Percentiles rank a stretch among this genome's conserved stretches.
These are phyloP conservation scores for Thuidium tamariscinum DNA, from an alignment of 225 moss, liverwort and hornwort species.

Conservation along the genomic window DNA sequence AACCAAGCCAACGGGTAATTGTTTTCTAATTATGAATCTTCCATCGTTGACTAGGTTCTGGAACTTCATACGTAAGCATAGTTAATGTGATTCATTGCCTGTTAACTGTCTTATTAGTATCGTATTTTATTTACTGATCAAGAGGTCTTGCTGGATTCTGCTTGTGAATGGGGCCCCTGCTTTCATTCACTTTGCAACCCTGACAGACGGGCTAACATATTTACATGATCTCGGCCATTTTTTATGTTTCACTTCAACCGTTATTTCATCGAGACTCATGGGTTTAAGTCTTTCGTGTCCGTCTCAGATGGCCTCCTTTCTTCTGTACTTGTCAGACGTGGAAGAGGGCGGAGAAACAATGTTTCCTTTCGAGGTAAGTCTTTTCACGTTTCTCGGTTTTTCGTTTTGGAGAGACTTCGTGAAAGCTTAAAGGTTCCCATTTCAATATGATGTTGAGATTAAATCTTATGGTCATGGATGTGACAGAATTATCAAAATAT, in stretches of 20 bases:
- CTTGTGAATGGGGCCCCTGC: not conserved
- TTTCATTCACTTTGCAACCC: not conserved
- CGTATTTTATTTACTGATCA: not conserved
- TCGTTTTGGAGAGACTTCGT: not conserved
- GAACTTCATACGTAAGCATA: not conserved
- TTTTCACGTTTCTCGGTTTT: not conserved
- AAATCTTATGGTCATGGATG: not conserved
- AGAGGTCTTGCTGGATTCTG: not conserved
- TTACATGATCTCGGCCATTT: not conserved
- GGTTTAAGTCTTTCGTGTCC: not conserved
- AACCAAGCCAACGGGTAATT: conserved; percentile 86
- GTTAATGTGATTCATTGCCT: not conserved
- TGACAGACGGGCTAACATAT: not conserved
- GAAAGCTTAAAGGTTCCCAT: not conserved
- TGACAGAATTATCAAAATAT: conserved; percentile 68
- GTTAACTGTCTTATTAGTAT: not conserved
- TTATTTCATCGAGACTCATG: not conserved
- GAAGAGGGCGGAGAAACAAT: conserved; percentile 99
- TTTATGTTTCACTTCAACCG: not conserved
- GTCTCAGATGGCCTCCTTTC: conserved; percentile 72
- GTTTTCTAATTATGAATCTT: not conserved
- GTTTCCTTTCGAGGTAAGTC: conserved; percentile 89
- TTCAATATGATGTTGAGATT: not conserved
- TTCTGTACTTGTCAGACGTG: conserved; percentile 93
- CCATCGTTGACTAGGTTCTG: not conserved